These are phyloP conservation scores for Salvia hispanica DNA, from an alignment of 257 asterid species.

Conservation along the genomic window DNA sequence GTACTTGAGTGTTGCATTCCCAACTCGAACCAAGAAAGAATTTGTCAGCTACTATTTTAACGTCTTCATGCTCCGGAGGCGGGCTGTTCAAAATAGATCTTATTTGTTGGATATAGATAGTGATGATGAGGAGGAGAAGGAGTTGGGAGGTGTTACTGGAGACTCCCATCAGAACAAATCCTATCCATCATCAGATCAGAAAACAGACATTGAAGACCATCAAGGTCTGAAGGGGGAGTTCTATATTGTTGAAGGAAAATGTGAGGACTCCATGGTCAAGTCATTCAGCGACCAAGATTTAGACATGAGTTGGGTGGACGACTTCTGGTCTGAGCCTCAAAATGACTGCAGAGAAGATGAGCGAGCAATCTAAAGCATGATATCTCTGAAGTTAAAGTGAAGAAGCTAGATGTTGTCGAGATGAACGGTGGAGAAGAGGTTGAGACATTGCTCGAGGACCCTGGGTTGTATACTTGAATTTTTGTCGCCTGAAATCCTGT, in stretches of 20 bases:
- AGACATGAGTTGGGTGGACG: slow-evolving; percentile 43
- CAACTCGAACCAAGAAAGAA: slow-evolving; percentile 57
- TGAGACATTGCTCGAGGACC: slow-evolving; percentile 23
- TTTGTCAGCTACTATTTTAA: slow-evolving; percentile 82
- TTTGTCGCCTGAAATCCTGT: not conserved
- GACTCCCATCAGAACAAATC: slow-evolving; percentile 31
- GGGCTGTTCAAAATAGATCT: slow-evolving; percentile 75
- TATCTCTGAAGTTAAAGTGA: slow-evolving; percentile 24
- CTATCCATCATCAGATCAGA: slow-evolving; percentile 23
- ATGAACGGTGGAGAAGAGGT: slow-evolving; percentile 29
- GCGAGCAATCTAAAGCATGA: slow-evolving; percentile 20
- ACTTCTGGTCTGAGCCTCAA: slow-evolving; percentile 45
- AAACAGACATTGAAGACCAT: slow-evolving; percentile 31
- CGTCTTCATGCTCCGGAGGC: slow-evolving; percentile 67
- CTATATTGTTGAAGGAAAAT: slow-evolving; percentile 41
- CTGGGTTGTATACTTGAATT: slow-evolving; percentile 19
- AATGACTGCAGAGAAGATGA: slow-evolving; percentile 2
- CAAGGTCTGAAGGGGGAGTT: slow-evolving; percentile 22
- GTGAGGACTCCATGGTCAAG: slow-evolving; percentile 56
- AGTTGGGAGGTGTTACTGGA: slow-evolving; percentile 46
- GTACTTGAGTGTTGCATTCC: slow-evolving; percentile 57
- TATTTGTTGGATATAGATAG: slow-evolving; percentile 71
- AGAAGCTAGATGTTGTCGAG: slow-evolving; percentile 25
- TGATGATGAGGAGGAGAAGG: slow-evolving; percentile 74
- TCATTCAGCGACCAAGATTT: slow-evolving; percentile 48